phyloP scores from a whole-genome alignment of 192 early-diverging fungal species.

The Allomyces javanicus region DNA sequence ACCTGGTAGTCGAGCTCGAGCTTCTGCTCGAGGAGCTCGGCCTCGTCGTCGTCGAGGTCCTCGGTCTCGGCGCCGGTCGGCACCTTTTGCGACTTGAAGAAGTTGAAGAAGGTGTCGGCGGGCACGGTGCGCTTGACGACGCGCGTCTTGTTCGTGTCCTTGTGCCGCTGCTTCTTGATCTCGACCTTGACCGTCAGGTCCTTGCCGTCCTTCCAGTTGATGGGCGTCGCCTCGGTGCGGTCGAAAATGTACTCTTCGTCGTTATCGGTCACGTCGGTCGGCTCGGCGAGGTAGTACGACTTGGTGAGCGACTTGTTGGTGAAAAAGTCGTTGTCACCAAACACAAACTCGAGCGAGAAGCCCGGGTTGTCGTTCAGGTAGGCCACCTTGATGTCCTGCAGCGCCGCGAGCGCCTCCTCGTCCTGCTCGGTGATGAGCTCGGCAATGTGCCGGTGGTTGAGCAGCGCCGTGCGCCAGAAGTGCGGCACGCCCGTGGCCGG shows the following conservation, averaged over 20 bases:
- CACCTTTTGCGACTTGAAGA: conserved; percentile 55
- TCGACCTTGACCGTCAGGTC: conserved; percentile 83
- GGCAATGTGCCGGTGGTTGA: conserved; percentile 56
- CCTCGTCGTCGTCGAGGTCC: conserved; percentile 50
- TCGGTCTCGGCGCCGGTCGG: conserved; percentile 52
- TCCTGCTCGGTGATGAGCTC: conserved; percentile 84
- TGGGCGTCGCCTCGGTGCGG: conserved; percentile 72
- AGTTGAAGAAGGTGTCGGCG: conserved; percentile 90
- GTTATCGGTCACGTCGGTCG: conserved; percentile 46
- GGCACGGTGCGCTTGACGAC: conserved; percentile 94
- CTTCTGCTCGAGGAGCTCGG: conserved; percentile 60
- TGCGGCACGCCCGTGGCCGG: conserved; percentile 61
- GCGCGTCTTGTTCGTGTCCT: conserved; percentile 94
- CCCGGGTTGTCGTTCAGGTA: conserved; percentile 76
- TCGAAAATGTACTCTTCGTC: conserved; percentile 77
- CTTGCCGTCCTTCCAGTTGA: conserved; percentile 95
- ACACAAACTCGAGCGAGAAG: conserved; percentile 86
- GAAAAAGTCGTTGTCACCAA: conserved; percentile 76
- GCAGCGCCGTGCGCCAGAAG: conserved; percentile 90
- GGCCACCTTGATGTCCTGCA: conserved; percentile 68
- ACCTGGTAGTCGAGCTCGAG: conserved; percentile 90
- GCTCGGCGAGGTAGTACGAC: conserved; percentile 70
- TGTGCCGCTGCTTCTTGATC: conserved; percentile 97
- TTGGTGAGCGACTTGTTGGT: conserved; percentile 69
- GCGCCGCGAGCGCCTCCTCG: conserved; percentile 66